Conservation (phyloP, 2,329 filamentous ascomycete genomes). For the Pseudogymnoascus sp. region DNA sequence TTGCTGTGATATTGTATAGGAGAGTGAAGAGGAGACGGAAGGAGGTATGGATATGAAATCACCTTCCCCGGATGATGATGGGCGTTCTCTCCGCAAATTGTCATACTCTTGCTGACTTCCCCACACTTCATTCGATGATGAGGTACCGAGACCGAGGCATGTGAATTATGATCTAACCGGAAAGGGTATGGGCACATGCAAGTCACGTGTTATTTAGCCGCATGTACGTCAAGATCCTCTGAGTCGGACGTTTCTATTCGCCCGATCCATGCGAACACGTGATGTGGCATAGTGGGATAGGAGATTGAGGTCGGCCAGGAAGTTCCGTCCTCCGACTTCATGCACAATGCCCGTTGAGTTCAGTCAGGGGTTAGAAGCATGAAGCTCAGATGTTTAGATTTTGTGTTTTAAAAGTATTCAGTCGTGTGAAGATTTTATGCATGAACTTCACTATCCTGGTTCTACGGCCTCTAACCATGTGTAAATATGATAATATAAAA, state of each 20-base stretch:
- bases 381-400: not conserved
- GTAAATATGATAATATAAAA: slow-evolving; percentile 5
- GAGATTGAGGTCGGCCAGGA: too few relatives aligned
- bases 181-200: not conserved
- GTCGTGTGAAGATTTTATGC: not conserved
- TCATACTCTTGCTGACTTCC: not conserved
- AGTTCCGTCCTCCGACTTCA: too few relatives aligned
- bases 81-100: not conserved
- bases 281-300: not conserved
- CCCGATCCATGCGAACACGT: not conserved
- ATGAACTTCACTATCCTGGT: not conserved
- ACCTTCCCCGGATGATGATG: not conserved
- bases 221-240: not conserved
- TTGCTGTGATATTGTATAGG: not conserved
- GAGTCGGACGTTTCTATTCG: not conserved
- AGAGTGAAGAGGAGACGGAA: not conserved
- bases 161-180: not conserved
- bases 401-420: not conserved
- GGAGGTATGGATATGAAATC: not conserved
- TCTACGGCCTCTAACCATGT: not conserved
- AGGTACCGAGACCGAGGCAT: slow-evolving; percentile 5
- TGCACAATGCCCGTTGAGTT: too few relatives aligned
- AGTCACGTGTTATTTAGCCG: not conserved
- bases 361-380: not conserved
- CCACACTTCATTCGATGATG: not conserved